Percentiles rank a stretch among this genome's conserved stretches.
Evolutionary conservation across 495 filamentous ascomycete genomes (phyloP).

Genomic region (Pyrenula aspistea): DNA sequence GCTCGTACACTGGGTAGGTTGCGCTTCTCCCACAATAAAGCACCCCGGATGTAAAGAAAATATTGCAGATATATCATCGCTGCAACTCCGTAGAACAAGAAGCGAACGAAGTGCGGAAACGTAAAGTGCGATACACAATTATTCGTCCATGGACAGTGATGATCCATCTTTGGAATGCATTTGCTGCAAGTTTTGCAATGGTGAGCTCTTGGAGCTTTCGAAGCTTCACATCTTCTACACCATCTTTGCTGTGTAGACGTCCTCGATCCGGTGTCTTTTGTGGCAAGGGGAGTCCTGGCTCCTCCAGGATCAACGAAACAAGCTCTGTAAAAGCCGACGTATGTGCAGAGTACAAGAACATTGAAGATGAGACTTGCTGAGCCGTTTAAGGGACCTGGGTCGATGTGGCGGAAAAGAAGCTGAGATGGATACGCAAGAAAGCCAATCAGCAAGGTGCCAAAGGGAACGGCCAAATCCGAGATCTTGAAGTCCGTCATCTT

Average conservation of each 20-base stretch:
- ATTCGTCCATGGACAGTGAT: slow-evolving; percentile 92
- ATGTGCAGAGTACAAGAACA: slow-evolving; percentile 53
- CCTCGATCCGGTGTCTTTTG: slow-evolving; percentile 8
- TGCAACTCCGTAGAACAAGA: slow-evolving; percentile 64
- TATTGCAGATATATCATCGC: slow-evolving; percentile 54
- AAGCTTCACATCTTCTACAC: slow-evolving; percentile 77
- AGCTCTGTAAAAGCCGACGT: slow-evolving; percentile 67
- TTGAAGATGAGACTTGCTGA: slow-evolving; percentile 63
- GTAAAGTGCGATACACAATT: slow-evolving; percentile 91
- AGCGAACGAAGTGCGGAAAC: slow-evolving; percentile 82
- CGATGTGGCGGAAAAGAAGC: slow-evolving; percentile 63
- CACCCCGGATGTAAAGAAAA: slow-evolving; percentile 43
- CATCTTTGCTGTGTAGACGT: slow-evolving; percentile 39
- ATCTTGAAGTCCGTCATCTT: slow-evolving; percentile 13
- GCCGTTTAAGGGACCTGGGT: slow-evolving; percentile 52
- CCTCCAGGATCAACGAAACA: slow-evolving; percentile 69
- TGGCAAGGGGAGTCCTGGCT: slow-evolving; percentile 18
- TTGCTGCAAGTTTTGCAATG: slow-evolving; percentile 79
- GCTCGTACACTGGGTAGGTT: background rate
- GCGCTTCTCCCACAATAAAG: slow-evolving; percentile 12
- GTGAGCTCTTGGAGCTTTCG: slow-evolving; percentile 79
- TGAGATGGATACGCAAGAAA: slow-evolving; percentile 83
- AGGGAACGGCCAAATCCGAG: slow-evolving; percentile 46
- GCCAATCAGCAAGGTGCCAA: slow-evolving; percentile 51
- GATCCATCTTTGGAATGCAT: slow-evolving; percentile 96